phyloP scores from a whole-genome alignment of 768 basidiomycete genomes.

The Rhizopogon salebrosus region DNA sequence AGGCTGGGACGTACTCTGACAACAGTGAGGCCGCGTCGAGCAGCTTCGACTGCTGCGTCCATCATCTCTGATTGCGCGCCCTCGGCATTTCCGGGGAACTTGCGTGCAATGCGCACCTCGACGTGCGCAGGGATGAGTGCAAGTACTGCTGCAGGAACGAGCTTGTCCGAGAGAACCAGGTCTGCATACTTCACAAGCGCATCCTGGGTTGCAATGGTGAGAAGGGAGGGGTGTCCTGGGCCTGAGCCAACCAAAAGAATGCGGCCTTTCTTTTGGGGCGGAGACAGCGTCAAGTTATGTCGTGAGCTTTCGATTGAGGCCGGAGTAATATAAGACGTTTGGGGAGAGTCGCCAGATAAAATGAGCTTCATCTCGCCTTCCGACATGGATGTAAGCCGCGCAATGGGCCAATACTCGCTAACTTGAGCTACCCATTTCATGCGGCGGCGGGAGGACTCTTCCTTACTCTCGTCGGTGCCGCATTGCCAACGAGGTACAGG shows the following conservation, averaged over 20 bases:
- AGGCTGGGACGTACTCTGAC: conserved; percentile 58
- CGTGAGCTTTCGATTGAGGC: conserved; percentile 28
- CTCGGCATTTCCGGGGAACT: conserved; percentile 97
- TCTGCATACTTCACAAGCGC: conserved; percentile 78
- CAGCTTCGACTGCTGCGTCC: conserved; percentile 84
- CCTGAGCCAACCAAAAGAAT: conserved; percentile 93
- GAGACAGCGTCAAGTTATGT: conserved; percentile 15
- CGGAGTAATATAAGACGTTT: conserved; percentile 13
- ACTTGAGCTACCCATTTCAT: conserved; percentile 95
- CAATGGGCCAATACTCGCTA: conserved; percentile 93
- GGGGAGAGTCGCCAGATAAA: conserved; percentile 20
- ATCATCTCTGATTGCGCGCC: conserved; percentile 93
- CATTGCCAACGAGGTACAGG: conserved; percentile 51
- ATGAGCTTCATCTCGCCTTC: conserved; percentile 63
- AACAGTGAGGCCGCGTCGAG: conserved; percentile 73
- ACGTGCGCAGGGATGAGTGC: conserved; percentile 71
- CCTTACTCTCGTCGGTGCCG: conserved; percentile 28
- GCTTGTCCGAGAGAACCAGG: conserved; percentile 91
- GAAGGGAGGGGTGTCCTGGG: conserved; percentile 88
- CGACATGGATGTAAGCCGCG: conserved; percentile 66
- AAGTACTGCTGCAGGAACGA: conserved; percentile 87
- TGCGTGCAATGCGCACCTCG: conserved; percentile 84
- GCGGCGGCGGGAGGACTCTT: conserved; percentile 52
- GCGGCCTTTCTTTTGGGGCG: conserved; percentile 41
- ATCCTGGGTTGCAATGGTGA: conserved; percentile 82